Evolutionary conservation across 106 monocot species (phyloP).

Genomic region (Alisma plantagoaquatica): DNA sequence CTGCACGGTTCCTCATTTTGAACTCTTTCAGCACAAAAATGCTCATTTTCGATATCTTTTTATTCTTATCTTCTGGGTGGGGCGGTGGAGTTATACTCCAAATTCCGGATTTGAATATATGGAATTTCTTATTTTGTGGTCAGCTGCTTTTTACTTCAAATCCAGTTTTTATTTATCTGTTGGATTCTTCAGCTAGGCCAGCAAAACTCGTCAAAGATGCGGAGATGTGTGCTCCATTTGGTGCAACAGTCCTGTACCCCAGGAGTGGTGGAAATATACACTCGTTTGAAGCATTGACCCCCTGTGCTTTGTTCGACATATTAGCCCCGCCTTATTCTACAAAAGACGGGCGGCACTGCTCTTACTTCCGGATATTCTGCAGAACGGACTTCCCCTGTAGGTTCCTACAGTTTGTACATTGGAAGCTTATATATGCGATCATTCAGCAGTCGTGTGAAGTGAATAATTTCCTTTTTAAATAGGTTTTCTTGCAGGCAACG

Average conservation of each 20-base stretch:
- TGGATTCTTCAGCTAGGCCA: constrained; percentile 38
- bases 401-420: background rate
- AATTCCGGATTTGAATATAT: too few relatives aligned
- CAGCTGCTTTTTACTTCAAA: too few relatives aligned
- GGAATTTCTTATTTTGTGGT: too few relatives aligned
- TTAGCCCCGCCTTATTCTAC: constrained; percentile 86
- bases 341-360: constrained; percentile 67
- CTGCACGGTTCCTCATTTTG: too few relatives aligned
- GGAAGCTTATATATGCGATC: background rate
- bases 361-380: constrained; percentile 51
- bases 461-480: background rate
- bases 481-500: constrained; percentile 18
- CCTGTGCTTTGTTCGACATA: constrained; percentile 80
- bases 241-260: constrained; percentile 64
- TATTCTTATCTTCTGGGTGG: too few relatives aligned
- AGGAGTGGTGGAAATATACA: constrained; percentile 77
- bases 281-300: constrained; percentile 62
- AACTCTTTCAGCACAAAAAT: too few relatives aligned
- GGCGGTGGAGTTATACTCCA: too few relatives aligned
- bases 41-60: too few relatives aligned
- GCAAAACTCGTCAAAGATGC: constrained; percentile 59
- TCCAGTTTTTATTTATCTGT: too few relatives aligned
- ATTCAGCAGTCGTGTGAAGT: background rate
- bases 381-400: constrained; percentile 29
- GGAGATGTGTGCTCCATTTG: constrained; percentile 80